Conservation (phyloP, 2,329 filamentous ascomycete genomes). For the Westerdykella ornata region DNA sequence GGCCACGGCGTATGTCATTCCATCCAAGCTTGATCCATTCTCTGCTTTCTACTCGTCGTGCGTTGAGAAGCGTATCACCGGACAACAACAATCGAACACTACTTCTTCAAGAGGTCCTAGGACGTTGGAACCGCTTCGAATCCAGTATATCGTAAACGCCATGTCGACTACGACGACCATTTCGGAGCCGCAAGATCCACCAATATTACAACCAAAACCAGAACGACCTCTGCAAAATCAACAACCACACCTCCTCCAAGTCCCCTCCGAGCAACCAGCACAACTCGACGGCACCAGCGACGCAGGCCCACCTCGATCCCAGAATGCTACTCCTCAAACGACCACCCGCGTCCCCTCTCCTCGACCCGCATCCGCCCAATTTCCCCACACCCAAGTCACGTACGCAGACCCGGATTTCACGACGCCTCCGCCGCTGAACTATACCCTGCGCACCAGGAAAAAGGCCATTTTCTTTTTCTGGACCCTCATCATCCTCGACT, state of each 20-base stretch:
- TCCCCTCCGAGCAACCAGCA: too few relatives aligned
- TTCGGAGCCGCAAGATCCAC: not conserved
- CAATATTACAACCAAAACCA: too few relatives aligned
- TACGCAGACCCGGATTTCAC: constrained; percentile 38
- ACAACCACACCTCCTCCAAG: too few relatives aligned
- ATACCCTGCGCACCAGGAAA: constrained; percentile 50
- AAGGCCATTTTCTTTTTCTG: constrained; percentile 54
- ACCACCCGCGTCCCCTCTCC: constrained; percentile 25
- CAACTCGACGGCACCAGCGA: constrained; percentile 3
- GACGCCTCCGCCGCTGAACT: constrained; percentile 50
- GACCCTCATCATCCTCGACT: constrained; percentile 54
- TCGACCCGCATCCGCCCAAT: constrained; percentile 26
- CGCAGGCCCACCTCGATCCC: not conserved
- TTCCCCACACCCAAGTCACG: constrained; percentile 37
- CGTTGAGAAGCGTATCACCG: too few relatives aligned
- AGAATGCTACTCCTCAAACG: not conserved
- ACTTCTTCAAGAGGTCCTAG: too few relatives aligned
- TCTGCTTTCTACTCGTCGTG: too few relatives aligned
- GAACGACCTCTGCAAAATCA: too few relatives aligned
- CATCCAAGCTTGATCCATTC: too few relatives aligned
- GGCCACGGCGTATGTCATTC: too few relatives aligned
- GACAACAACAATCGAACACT: too few relatives aligned
- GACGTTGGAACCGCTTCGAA: too few relatives aligned
- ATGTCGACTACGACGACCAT: not conserved
- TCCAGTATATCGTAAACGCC: not conserved